Evolutionary conservation across 2,329 filamentous ascomycete genomes (phyloP).

Genomic region (Sporothrix curviconia): DNA sequence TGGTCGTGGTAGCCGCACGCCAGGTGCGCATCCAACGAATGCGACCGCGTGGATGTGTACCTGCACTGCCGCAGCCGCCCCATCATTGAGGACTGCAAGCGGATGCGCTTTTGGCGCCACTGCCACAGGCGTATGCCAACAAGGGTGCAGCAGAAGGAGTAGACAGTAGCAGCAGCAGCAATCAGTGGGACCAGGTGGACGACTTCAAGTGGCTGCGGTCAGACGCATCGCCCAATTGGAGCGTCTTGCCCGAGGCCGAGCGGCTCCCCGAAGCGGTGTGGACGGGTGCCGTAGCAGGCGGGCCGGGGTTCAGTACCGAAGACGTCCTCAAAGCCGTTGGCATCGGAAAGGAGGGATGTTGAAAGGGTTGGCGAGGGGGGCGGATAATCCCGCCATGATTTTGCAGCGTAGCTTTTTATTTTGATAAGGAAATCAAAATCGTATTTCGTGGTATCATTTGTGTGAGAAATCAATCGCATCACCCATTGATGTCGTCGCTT

Average conservation of each 20-base stretch:
- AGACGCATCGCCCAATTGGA: constrained; percentile 85
- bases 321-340: constrained; percentile 56
- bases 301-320: constrained; percentile 53
- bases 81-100: constrained; percentile 84
- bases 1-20: constrained; percentile 72
- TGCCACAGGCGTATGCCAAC: constrained; percentile 38
- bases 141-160: constrained; percentile 25
- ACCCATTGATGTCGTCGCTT: too few relatives aligned
- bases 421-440: too few relatives aligned
- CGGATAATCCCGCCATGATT: too few relatives aligned
- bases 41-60: constrained; percentile 74
- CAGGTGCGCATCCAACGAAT: constrained; percentile 93
- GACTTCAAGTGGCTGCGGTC: constrained; percentile 96
- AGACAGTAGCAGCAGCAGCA: constrained; percentile 42
- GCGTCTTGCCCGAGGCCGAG: constrained; percentile 54
- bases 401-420: background rate
- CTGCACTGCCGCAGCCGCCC: constrained; percentile 74
- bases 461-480: too few relatives aligned
- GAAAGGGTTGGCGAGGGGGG: background rate
- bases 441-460: too few relatives aligned
- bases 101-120: constrained; percentile 71
- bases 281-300: constrained; percentile 60
- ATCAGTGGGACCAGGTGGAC: constrained; percentile 85
- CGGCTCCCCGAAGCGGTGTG: constrained; percentile 59
- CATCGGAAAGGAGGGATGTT: constrained; percentile 22